Base-by-base conservation (phyloP, 306 rosid species). In the Alnus rubra region DNA sequence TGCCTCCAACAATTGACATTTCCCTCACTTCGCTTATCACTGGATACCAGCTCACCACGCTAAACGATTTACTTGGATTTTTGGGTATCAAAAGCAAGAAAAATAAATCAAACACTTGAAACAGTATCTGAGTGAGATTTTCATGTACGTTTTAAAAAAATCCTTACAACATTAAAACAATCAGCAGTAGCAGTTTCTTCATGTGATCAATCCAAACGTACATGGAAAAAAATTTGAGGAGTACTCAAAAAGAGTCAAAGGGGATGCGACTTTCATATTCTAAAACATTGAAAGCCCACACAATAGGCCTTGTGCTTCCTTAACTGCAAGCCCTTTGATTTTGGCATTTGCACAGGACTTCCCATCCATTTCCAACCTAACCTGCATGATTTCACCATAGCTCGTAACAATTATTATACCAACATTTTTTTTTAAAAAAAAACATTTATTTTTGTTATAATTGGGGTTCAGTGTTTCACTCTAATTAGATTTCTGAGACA, bases 291-390 rank as follows among this genome's bases (percentile, higher is more conserved):
- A 81, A 93, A 85, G 74, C 82, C 81, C n/a, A 78, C 64, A 47
- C 74, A 81, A 39, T 86, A 74, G 14, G 82, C 69, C 82, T 80
- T 92, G 31, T 87, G 89, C 82, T 87, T 89, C 83, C 85, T 82
- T n/a, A 60, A 76, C 75, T 73, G 89, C 77, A 78, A n/a, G 11
- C 71, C 88, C 82, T 88, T 89, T 80, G 94, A 74, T 75, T 80
- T 89, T 0, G 94, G 97, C 94, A 92, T 85, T 60, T 78, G 86
- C 78, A 44, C 92, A 0, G 98, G 97, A 76, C 97, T 94, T 23
- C 92, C 96, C 18, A 70, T 71, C 91, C 93, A 88, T 45, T 94
- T 94, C 93, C 84, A 82, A 48, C 87, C 84, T 78, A 92, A 84
- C 82, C 96, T 90, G 92, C 79, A 33, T 23, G 28, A 23, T 23